phyloP scores from a whole-genome alignment of 1,139 yeast genomes.

The Yarrowia galli region DNA sequence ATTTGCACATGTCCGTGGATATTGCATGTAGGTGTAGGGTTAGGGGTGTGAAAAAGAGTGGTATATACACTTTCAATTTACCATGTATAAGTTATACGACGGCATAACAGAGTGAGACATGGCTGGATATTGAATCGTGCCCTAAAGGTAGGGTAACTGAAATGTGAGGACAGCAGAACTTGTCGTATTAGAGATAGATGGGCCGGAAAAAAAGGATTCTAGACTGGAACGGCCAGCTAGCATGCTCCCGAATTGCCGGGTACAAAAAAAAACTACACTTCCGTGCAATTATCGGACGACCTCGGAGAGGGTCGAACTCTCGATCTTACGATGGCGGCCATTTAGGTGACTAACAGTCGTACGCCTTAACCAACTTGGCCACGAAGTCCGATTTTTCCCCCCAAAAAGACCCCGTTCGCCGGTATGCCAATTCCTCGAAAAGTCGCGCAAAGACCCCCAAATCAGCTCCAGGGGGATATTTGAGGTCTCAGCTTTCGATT shows the following conservation, averaged over 20 bases:
- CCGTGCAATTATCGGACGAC: no score
- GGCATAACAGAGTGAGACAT: conserved; percentile 13
- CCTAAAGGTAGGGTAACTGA: neutral
- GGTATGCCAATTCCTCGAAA: neutral
- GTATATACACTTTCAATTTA: conserved; percentile 7
- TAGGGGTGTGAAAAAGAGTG: neutral
- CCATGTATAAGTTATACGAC: conserved; percentile 1
- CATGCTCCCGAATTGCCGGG: no score
- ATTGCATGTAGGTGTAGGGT: neutral
- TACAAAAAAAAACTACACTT: no score
- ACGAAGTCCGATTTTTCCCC: conserved; percentile 53
- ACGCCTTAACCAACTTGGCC: conserved; percentile 67
- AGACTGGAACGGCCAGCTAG: no score
- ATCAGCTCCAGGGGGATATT: neutral
- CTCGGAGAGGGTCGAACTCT: conserved; percentile 40
- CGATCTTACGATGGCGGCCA: conserved; percentile 39
- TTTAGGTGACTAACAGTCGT: conserved; percentile 55
- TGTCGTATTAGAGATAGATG: no score
- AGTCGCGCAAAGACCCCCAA: no score
- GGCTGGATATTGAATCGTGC: conserved; percentile 4
- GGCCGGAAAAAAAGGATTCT: no score
- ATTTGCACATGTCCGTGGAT: conserved; percentile 24
- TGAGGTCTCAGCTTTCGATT: neutral
- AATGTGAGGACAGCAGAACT: neutral
- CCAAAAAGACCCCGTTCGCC: neutral